Base-by-base conservation (phyloP, 768 basidiomycete genomes). In the Naganishia vaughanmartiniae region DNA sequence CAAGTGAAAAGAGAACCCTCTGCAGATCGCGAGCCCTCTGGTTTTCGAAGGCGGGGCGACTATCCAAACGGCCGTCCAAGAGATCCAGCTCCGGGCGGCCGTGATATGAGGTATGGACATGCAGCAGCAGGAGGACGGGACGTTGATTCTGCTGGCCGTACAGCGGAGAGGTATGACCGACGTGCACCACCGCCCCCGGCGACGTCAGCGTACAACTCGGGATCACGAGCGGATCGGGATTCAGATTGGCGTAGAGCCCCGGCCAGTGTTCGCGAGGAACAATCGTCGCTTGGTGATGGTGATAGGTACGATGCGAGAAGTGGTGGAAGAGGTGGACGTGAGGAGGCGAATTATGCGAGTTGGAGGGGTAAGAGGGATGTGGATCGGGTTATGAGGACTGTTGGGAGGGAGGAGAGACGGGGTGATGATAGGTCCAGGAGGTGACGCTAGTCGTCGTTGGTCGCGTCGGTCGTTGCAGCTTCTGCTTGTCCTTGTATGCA, bases 281-380 rank as follows among this genome's bases (percentile, higher is more conserved):
- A 58, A 17, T 10, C 31, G 19, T 15, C 57, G 15, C 10, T 2
- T 51, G 48, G 48, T 24, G 33, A 39, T 31, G n/a, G 26, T 30
- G 54, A 55, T 19, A 17, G 54, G 54, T 55, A 30, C 53, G 24
- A n/a, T 26, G 53, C 42, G 42, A 42, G 42, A 15, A 36, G 19
- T 55, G 55, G 31, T 58, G 34, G 57, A 15, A 12, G 34, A 39
- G 34, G 57, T 9, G 33, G 9, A 15, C 26, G 17, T 55, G 33
- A n/a, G 17, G 57, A 58, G 57, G 34, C 31, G 24, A 34, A 58
- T 58, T 58, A 58, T 58, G 57, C 57, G 57, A 58, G 57, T 58
- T 58, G 57, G 57, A 17, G 34, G 57, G 34, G 57, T 24, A 33
- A 39, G 57, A 58, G 57, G 57, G 57, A 58, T 36, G 57, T 58